Evolutionary conservation across 1,284 basidiomycete species (phyloP).

Genomic region (Moniliophthora roreri): DNA sequence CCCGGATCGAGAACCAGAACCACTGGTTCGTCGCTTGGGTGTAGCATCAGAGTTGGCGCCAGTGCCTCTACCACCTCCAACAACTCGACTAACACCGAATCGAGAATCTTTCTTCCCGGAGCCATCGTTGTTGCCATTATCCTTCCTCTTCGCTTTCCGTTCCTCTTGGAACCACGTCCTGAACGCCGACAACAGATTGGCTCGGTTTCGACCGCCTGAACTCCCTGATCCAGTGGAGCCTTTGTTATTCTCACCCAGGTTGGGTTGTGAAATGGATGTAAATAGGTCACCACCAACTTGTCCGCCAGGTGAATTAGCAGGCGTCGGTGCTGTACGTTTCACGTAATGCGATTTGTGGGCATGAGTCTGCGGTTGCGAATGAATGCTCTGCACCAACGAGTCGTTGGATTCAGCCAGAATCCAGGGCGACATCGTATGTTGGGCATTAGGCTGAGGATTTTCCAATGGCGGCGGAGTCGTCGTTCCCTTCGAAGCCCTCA

Average conservation of each 20-base stretch:
- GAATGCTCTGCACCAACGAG: conserved; percentile 19
- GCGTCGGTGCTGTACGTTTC: conserved; percentile 37
- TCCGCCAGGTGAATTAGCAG: conserved; percentile 52
- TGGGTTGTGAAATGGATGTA: conserved; percentile 52
- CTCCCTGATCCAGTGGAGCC: conserved; percentile 26
- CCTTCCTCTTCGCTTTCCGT: conserved; percentile 73
- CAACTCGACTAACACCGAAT: background rate
- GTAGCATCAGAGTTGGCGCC: background rate
- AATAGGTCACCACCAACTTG: conserved; percentile 32
- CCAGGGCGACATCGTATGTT: conserved; percentile 64
- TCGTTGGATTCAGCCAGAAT: conserved; percentile 52
- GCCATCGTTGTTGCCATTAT: conserved; percentile 19
- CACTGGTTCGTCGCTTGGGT: conserved; percentile 45
- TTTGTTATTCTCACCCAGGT: conserved; percentile 35
- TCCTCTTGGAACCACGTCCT: conserved; percentile 82
- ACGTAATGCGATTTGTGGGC: conserved; percentile 1
- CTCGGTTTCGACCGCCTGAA: conserved; percentile 50
- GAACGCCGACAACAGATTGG: conserved; percentile 71
- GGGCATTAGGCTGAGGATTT: conserved; percentile 40
- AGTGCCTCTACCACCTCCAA: background rate
- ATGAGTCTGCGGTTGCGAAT: background rate
- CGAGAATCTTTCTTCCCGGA: conserved; percentile 5
- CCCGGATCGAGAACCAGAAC: conserved; percentile 32
- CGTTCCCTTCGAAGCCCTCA: conserved; percentile 56
- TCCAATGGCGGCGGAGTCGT: conserved; percentile 46